Evolutionary conservation across 83 land plant species (phyloP).

Genomic region (Picea abies): DNA sequence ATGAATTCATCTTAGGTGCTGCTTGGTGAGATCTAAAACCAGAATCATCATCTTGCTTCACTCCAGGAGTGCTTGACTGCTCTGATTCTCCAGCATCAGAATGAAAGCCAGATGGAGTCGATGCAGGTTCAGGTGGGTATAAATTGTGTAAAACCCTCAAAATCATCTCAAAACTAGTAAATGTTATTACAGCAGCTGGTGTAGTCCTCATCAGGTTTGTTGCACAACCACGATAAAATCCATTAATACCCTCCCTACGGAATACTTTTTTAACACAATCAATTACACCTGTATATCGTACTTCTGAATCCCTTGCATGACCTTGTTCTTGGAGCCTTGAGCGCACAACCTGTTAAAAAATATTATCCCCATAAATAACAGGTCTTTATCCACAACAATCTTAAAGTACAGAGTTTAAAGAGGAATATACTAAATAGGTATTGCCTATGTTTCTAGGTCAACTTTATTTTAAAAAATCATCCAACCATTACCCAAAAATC

Average conservation of each 20-base stretch:
- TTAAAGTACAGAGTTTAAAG: neutral
- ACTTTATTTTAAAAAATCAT: neutral
- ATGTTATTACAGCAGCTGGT: constrained; percentile 96
- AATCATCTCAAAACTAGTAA: constrained; percentile 89
- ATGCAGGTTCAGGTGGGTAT: constrained; percentile 33
- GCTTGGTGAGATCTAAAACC: constrained; percentile 10
- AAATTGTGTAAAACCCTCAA: constrained; percentile 53
- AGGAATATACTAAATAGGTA: neutral
- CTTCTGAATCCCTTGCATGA: constrained; percentile 36
- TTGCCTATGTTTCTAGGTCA: neutral
- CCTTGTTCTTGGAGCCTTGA: constrained; percentile 98
- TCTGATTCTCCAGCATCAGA: constrained; percentile 4
- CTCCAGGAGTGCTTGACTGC: neutral
- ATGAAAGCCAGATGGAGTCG: neutral
- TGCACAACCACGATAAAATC: constrained; percentile 95
- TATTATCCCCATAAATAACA: too few species aligned
- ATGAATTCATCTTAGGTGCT: constrained; percentile 9
- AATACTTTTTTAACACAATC: constrained; percentile 82
- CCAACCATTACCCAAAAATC: neutral
- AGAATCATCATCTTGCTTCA: constrained; percentile 16
- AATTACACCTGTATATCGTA: constrained; percentile 69
- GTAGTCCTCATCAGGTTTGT: constrained; percentile 92
- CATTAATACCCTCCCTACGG: constrained; percentile 70
- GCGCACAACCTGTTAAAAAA: constrained; percentile 68
- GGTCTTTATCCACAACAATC: too few species aligned